Base-by-base conservation (phyloP, 495 filamentous ascomycete species). In the Chaetomidium leptoderma region DNA sequence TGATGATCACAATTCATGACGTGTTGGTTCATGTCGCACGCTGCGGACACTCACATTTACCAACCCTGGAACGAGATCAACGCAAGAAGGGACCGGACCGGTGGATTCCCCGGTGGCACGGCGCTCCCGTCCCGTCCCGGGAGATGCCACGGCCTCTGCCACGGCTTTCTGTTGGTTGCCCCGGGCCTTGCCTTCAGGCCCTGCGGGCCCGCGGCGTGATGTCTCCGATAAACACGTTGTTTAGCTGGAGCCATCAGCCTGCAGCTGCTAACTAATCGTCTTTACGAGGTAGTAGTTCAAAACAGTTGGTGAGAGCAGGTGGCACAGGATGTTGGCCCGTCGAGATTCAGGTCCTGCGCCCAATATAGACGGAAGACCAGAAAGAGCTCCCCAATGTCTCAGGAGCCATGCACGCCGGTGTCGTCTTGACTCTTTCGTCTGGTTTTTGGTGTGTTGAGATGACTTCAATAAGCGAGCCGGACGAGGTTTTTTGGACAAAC, bases 91-190 rank as follows among this genome's bases (percentile, higher is more conserved):
- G 36, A 19, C 16, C 26, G 21, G 39, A 14, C 47, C 37, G 37
- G 30, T 21, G 11, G 40, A 40, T 24, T 46, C 23, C 47, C 57
- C 57, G 43, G 57, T 53, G 43, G 49, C 57, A 59, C 57, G 29
- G 47, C 32, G 6, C 36, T 44, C 24, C 42, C 49, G 57, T 59
- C 42, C 57, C 57, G 49, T 26, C 44, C 57, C 49, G 49, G 48
- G 37, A 59, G 46, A 43, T 51, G 47, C 27, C 35, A 35, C 23
- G 24, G 26, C 7, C 33, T n/a, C 10, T 24, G 16, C 14, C 2
- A 13, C 8, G 32, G 32, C 8, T 13, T 35, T 10, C 13, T 33
- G 42, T 29, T 49, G 44, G 43, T 37, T 17, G 11, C 16, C 21
- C 27, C 4, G 42, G 11, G 8, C 26, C 8, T 33, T 5, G 29